Conservation (phyloP, 768 basidiomycete species). For the Terana coerulea region DNA sequence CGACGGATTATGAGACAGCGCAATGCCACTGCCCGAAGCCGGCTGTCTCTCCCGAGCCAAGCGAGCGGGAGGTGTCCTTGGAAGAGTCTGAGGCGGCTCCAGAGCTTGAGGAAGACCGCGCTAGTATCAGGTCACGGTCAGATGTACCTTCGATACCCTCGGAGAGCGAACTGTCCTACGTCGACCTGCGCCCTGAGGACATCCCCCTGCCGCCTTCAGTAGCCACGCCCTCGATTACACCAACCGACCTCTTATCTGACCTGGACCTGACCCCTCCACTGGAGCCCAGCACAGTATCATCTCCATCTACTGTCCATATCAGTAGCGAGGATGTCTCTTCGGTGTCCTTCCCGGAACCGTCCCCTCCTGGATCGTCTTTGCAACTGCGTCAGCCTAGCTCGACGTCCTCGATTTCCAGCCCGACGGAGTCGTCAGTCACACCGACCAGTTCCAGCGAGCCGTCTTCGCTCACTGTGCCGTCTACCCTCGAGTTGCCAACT, state of each 20-base stretch:
- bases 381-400: conserved; percentile 14
- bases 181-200: conserved; percentile 27
- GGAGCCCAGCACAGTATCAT: conserved; percentile 23
- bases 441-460: conserved; percentile 25
- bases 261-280: conserved; percentile 19
- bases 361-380: conserved; percentile 29
- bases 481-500: conserved; percentile 26
- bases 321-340: conserved; percentile 9
- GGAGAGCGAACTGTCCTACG: conserved; percentile 5
- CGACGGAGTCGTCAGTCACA: conserved; percentile 40
- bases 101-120: conserved; percentile 15
- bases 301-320: conserved; percentile 25
- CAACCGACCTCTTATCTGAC: conserved; percentile 15
- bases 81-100: conserved; percentile 11
- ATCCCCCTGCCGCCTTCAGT: conserved; percentile 41
- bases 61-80: conserved; percentile 9
- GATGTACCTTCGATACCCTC: conserved; percentile 29
- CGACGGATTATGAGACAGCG: conserved; percentile 47
- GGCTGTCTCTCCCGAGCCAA: conserved; percentile 11
- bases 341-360: conserved; percentile 24
- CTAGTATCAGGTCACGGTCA: conserved; percentile 24
- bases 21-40: conserved; percentile 30
- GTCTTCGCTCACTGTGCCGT: conserved; percentile 19
- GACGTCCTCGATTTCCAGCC: conserved; percentile 35
- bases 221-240: conserved; percentile 18